These are phyloP conservation scores for Leishmania lainsoni DNA, from an alignment of 208 protist species.

Conservation along the genomic window DNA sequence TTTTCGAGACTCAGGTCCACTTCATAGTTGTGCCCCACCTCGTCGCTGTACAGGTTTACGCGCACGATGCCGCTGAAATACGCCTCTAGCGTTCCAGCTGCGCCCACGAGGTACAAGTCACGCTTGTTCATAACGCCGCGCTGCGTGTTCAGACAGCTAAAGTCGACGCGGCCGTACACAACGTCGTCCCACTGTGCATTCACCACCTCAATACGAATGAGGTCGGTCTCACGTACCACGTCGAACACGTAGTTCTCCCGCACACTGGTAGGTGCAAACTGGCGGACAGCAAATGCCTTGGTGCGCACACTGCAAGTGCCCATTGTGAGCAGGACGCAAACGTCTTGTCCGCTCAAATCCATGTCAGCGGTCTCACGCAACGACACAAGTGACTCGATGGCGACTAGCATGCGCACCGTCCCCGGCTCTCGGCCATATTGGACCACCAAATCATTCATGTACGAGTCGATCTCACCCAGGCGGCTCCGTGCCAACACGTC, in stretches of 20 bases:
- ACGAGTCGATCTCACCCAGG: conserved; percentile 46
- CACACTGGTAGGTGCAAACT: conserved; percentile 55
- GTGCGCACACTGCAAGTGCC: conserved; percentile 51
- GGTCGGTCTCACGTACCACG: conserved; percentile 81
- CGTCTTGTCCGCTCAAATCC: conserved; percentile 53
- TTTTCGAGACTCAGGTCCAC: conserved; percentile 48
- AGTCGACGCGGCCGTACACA: conserved; percentile 80
- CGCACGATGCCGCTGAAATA: conserved; percentile 78
- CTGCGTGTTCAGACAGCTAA: conserved; percentile 80
- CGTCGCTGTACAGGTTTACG: conserved; percentile 65
- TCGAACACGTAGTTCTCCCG: conserved; percentile 73
- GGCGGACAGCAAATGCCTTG: conserved; percentile 38
- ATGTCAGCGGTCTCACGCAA: conserved; percentile 40
- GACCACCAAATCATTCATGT: conserved; percentile 75
- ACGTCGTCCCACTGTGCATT: conserved; percentile 36
- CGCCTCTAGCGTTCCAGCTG: conserved; percentile 63
- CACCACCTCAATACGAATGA: conserved; percentile 78
- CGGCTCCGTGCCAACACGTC: conserved; percentile 58
- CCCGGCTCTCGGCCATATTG: conserved; percentile 80
- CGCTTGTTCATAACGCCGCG: conserved; percentile 57
- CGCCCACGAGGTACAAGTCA: conserved; percentile 65
- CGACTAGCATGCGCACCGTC: conserved; percentile 54
- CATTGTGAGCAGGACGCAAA: conserved; percentile 74
- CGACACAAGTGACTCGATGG: conserved; percentile 47
- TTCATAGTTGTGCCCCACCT: conserved; percentile 70